These are phyloP conservation scores for Thermoascus crustaceus DNA, from an alignment of 2,329 filamentous ascomycete species.

Conservation along the genomic window DNA sequence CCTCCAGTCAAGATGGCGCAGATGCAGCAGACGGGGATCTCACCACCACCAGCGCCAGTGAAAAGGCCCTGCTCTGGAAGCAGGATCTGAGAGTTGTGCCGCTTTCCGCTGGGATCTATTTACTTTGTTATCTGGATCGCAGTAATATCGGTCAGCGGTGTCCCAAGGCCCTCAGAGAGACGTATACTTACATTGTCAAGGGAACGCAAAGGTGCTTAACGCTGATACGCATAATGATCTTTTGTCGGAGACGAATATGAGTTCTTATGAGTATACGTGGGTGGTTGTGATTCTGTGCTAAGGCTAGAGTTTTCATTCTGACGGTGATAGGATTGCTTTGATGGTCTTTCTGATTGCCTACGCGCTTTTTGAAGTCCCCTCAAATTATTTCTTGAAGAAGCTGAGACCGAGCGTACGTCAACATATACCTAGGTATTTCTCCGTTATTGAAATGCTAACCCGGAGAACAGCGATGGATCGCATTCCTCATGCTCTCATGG, in stretches of 20 bases:
- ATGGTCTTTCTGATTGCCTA: conserved; percentile 44
- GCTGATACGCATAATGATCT: conserved; percentile 53
- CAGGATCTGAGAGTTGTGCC: conserved; percentile 59
- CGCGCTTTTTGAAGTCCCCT: conserved; percentile 43
- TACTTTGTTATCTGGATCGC: conserved; percentile 60
- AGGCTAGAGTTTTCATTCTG: conserved; percentile 1
- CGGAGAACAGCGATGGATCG: conserved; percentile 38
- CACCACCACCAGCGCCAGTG: conserved; percentile 8
- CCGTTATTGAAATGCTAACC: background rate
- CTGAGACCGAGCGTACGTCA: conserved; percentile 33
- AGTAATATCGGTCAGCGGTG: conserved; percentile 53
- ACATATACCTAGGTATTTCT: background rate
- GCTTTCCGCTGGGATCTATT: conserved; percentile 55
- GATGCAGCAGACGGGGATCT: conserved; percentile 8
- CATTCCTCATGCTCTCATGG: conserved; percentile 45
- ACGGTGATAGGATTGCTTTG: conserved; percentile 32
- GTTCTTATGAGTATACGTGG: conserved; percentile 51
- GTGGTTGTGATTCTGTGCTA: conserved; percentile 6
- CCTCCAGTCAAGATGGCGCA: conserved; percentile 2
- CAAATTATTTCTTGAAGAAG: conserved; percentile 44
- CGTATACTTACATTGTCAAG: conserved; percentile 15
- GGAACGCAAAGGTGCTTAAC: conserved; percentile 60
- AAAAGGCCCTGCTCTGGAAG: conserved; percentile 42
- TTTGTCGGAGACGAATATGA: conserved; percentile 54
- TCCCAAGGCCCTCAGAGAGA: background rate